Base-by-base conservation (phyloP, 78 protist genomes). In the Diacronema lutheri region DNA sequence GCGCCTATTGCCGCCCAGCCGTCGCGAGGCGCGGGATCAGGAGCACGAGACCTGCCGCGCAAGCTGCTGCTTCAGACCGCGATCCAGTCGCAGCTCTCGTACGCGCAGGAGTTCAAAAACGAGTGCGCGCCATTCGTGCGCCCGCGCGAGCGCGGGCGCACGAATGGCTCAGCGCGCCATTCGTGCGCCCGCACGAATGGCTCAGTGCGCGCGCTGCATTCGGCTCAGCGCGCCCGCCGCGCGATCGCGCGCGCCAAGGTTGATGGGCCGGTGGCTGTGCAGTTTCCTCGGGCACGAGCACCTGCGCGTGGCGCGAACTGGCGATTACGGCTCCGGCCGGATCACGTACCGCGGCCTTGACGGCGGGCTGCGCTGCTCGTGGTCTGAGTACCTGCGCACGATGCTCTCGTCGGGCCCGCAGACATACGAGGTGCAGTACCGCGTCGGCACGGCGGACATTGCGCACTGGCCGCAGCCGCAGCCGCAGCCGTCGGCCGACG, bases 221-320 rank as follows among this genome's bases (percentile, higher is more conserved):
- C n/a, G n/a, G n/a, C n/a, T n/a, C n/a, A n/a, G n/a, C n/a, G n/a
- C n/a, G n/a, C n/a, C n/a, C n/a, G n/a, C n/a, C n/a, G n/a, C n/a
- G n/a, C n/a, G n/a, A n/a, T n/a, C n/a, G n/a, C n/a, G n/a, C n/a
- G n/a, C n/a, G n/a, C n/a, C n/a, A n/a, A n/a, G n/a, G n/a, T 1
- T 37, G 26, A 7, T 14, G 16, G 29, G 31, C 38, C 46, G 79
- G 21, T 71, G 79, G 79, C 79, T 71, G 23, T 57, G 41, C 58
- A 5, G n/a, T 38, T 71, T 71, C 58, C 35, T 71, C 11, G 79
- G 79, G 12, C 79, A 71, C 57, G 79, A 40, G 58, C 79, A 71
- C 57, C 79, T 71, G 14, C 29, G 57, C 19, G 79, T 41, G 29
- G 14, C 41, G 79, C 79, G 79, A 57, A 41, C 77, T 0, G 56